Evolutionary conservation across 176 grass and related monocot species (phyloP), one percentile per base, ranked within the genome.

Genomic region (Alloteropsis semialata): DNA sequence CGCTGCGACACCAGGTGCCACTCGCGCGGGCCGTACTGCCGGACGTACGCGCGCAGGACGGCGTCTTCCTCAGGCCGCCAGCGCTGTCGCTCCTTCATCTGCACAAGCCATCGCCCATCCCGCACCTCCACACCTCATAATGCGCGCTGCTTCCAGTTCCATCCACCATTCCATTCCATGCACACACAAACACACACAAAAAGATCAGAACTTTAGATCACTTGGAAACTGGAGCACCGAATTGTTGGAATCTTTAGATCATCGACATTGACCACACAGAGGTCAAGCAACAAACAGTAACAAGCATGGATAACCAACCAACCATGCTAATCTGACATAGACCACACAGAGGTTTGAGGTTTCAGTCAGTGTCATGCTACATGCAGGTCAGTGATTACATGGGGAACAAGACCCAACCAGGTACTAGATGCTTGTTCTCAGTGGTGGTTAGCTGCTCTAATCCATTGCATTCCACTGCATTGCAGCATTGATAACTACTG

Each of bases 1-100:
- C 97, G 97, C 89, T 96, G 93, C 33, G 91, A 84, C 25, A 99
- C 89, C 21, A 99, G 89, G 85, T 94, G 89, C 97, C 97, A 99
- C 64, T 99, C 97, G 0, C 93, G 83, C 15, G 97, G 91, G 0
- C 97, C 97, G 76, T 82, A 88, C 91, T 99, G 93, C 75, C 91
- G 87, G 70, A 99, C 97, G 87, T 99, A 99, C 4, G 93, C 83
- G 56, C 87, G 89, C 19, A 99, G 89, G 53, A 96, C 88, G 41
- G 89, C 93, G 85, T 99, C 93, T 90, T 99, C 97, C 76, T 99
- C 97, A 90, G 93, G 78, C 76, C 91, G 91, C 97, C 97, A 96
- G 17, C 93, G 88, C 80, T 99, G 97, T 73, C 97, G 83, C 80
- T 99, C 97, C 87, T 96, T 99, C 97, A 99, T 99, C 87, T 90